A percentile compares a stretch with the other conserved stretches of the same genome.
These are phyloP conservation scores for Hyaloscypha hepaticicola DNA, from an alignment of 495 filamentous ascomycete genomes.

Conservation along the genomic window DNA sequence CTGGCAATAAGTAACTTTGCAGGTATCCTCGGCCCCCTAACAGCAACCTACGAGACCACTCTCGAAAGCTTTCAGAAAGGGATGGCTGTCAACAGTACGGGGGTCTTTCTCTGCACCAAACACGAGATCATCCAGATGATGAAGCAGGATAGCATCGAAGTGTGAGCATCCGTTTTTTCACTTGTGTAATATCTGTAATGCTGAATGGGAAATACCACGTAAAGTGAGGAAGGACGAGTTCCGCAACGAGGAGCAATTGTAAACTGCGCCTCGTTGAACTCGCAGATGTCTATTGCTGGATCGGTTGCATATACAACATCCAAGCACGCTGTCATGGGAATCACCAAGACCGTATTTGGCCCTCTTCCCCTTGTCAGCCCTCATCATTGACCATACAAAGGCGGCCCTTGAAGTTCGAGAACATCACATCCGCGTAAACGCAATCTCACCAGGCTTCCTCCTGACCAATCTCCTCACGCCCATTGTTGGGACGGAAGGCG, in stretches of 20 bases:
- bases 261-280: constrained; percentile 28
- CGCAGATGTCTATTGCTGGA: constrained; percentile 17
- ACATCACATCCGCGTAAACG: constrained; percentile 28
- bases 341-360: constrained; percentile 30
- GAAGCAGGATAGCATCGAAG: constrained; percentile 33
- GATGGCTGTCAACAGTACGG: constrained; percentile 36
- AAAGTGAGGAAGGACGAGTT: constrained; percentile 28
- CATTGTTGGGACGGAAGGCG: not conserved
- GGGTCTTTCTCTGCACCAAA: constrained; percentile 36
- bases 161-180: constrained; percentile 14
- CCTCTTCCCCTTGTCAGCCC: not conserved
- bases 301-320: constrained; percentile 29
- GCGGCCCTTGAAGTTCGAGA: constrained; percentile 28
- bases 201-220: not conserved
- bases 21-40: constrained; percentile 27
- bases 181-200: not conserved
- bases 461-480: constrained; percentile 1
- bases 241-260: constrained; percentile 33
- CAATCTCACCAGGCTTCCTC: constrained; percentile 29
- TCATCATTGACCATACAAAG: not conserved
- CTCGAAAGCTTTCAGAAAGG: constrained; percentile 33
- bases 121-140: constrained; percentile 41
- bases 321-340: constrained; percentile 32
- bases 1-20: constrained; percentile 25
- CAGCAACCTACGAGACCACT: constrained; percentile 28